A percentile compares a stretch with the other conserved stretches of the same genome.
Evolutionary conservation across 257 asterid species (phyloP).

Genomic region (Solanum virginianum): DNA sequence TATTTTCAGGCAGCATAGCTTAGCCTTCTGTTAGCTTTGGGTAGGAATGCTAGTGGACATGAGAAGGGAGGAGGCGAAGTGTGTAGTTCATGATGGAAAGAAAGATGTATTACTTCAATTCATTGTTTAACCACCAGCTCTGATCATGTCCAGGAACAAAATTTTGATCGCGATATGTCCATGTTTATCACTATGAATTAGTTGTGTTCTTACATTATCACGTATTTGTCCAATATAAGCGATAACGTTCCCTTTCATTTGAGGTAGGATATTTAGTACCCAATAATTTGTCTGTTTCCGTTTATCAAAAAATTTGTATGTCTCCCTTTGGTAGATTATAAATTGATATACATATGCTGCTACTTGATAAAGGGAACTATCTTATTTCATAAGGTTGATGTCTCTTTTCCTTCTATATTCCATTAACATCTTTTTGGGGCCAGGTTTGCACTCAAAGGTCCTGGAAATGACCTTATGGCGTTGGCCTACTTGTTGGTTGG

Average conservation of each 20-base stretch:
- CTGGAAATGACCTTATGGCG: constrained; percentile 95
- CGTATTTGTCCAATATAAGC: too few relatives aligned
- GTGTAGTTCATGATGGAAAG: too few relatives aligned
- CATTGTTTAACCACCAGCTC: too few relatives aligned
- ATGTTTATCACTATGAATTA: too few relatives aligned
- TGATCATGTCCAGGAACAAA: too few relatives aligned
- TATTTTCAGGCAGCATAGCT: too few relatives aligned
- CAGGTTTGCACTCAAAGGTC: constrained; percentile 98
- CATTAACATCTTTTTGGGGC: background rate
- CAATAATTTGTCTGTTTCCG: background rate
- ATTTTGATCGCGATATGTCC: too few relatives aligned
- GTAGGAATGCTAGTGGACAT: too few relatives aligned
- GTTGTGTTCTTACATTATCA: too few relatives aligned
- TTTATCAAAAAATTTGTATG: background rate
- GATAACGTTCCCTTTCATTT: background rate
- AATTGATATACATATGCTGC: background rate
- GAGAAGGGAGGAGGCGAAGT: too few relatives aligned
- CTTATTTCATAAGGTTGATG: background rate
- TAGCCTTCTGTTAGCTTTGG: too few relatives aligned
- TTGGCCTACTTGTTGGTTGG: constrained; percentile 85
- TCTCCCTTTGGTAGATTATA: background rate
- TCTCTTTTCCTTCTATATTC: background rate
- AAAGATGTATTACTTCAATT: too few relatives aligned
- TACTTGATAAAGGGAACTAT: background rate
- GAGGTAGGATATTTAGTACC: background rate